phyloP scores from a whole-genome alignment of 2,329 filamentous ascomycete genomes.

The Stagonosporopsis cucurbitacearum region DNA sequence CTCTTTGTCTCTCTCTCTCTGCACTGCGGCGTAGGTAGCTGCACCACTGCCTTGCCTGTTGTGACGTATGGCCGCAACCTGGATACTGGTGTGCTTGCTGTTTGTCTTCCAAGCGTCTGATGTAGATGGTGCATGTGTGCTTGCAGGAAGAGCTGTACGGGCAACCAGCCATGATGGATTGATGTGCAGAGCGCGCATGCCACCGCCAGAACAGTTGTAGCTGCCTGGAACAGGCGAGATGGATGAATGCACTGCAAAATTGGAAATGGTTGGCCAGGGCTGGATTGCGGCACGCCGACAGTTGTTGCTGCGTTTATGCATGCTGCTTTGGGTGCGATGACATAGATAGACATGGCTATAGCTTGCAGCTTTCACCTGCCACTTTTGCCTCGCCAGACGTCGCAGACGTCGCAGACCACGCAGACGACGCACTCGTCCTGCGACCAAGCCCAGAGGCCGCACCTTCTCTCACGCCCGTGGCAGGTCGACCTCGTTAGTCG shows the following conservation, averaged over 20 bases:
- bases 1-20: too few relatives aligned
- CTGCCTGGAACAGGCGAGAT: background rate
- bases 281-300: slow-evolving; percentile 3
- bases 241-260: background rate
- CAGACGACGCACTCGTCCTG: background rate
- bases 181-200: background rate
- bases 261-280: background rate
- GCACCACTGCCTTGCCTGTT: background rate
- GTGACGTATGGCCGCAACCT: background rate
- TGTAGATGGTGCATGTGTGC: background rate
- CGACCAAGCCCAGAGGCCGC: slow-evolving; percentile 1
- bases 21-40: background rate
- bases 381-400: slow-evolving; percentile 4
- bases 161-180: background rate
- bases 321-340: slow-evolving; percentile 5
- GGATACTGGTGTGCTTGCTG: background rate
- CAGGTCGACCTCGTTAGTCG: slow-evolving; percentile 23
- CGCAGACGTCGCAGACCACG: background rate
- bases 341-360: too few relatives aligned
- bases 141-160: background rate
- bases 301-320: slow-evolving; percentile 4
- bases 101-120: background rate
- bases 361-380: slow-evolving; percentile 16
- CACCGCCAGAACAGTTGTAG: background rate
- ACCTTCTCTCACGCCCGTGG: slow-evolving; percentile 18